A percentile compares a stretch with the other conserved stretches of the same genome.
Evolutionary conservation across 108 stramenopile species (phyloP).

Genomic region (Discostella stelligeroides): DNA sequence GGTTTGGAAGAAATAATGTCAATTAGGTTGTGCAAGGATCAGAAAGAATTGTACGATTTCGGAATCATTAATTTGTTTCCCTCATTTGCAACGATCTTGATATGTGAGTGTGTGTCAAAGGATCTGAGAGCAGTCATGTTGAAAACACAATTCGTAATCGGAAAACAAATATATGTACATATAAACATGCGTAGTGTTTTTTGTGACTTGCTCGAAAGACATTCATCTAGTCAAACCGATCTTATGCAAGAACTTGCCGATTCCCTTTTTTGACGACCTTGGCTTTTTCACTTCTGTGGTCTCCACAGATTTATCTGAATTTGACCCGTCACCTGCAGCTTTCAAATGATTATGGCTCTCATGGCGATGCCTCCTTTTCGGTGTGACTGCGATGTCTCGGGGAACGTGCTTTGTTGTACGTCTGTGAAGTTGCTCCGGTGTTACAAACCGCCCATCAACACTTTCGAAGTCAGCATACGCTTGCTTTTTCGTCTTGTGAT

Average conservation of each 20-base stretch:
- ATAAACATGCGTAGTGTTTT: not conserved
- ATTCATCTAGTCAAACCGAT: not conserved
- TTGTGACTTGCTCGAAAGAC: no score
- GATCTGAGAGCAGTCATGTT: no score
- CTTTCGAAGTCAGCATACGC: slow-evolving; percentile 10
- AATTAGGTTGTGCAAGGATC: no score
- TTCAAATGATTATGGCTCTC: not conserved
- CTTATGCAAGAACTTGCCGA: slow-evolving; percentile 1
- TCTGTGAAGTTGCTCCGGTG: not conserved
- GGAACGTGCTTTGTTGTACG: slow-evolving; percentile 14
- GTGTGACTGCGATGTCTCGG: slow-evolving; percentile 28
- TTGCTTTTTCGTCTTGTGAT: not conserved
- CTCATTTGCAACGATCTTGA: no score
- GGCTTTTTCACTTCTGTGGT: not conserved
- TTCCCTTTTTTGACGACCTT: not conserved
- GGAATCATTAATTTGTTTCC: no score
- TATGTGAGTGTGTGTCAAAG: no score
- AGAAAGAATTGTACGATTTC: not conserved
- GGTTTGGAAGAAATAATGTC: no score
- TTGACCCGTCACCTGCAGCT: not conserved
- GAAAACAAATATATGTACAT: no score
- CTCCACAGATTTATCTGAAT: not conserved
- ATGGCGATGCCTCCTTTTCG: slow-evolving; percentile 11
- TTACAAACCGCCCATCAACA: slow-evolving; percentile 31
- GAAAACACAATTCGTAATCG: no score